Percentiles rank a stretch among this genome's conserved stretches.
Evolutionary conservation across 495 filamentous ascomycete species (phyloP).

Genomic region (Pseudomonodictys pantanalensis): DNA sequence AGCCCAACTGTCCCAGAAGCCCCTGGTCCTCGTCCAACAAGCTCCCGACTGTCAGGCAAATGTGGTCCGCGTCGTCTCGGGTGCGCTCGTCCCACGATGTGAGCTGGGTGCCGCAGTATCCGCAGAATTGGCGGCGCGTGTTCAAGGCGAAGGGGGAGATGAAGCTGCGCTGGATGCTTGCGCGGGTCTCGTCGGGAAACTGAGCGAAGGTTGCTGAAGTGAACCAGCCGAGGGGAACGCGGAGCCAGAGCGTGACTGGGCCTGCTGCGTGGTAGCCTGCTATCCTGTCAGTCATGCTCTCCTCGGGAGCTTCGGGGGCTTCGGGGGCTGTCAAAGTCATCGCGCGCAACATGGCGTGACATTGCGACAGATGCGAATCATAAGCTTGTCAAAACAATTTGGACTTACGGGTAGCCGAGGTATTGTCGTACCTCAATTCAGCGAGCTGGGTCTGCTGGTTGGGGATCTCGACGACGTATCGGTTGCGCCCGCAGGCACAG

Average conservation of each 20-base stretch:
- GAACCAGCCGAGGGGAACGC: slow-evolving; percentile 74
- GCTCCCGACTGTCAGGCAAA: slow-evolving; percentile 71
- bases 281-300: neutral
- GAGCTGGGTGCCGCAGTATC: slow-evolving; percentile 81
- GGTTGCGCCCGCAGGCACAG: slow-evolving; percentile 83
- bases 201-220: slow-evolving; percentile 66
- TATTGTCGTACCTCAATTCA: slow-evolving; percentile 68
- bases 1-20: slow-evolving; percentile 63
- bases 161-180: slow-evolving; percentile 68
- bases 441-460: slow-evolving; percentile 52
- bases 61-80: slow-evolving; percentile 64
- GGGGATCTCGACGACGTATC: slow-evolving; percentile 71
- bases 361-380: too few relatives aligned
- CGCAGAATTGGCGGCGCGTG: slow-evolving; percentile 75
- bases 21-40: slow-evolving; percentile 63
- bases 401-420: slow-evolving; percentile 61
- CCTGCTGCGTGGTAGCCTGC: slow-evolving; percentile 63
- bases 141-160: slow-evolving; percentile 52
- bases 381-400: neutral
- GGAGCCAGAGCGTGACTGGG: slow-evolving; percentile 74
- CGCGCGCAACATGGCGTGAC: slow-evolving; percentile 1
- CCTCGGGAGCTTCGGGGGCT: neutral
- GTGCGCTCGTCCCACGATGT: slow-evolving; percentile 76
- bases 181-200: slow-evolving; percentile 73
- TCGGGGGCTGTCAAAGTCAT: too few relatives aligned